Conservation (phyloP, 495 filamentous ascomycete genomes). For the Hyaloscypha finlandica region DNA sequence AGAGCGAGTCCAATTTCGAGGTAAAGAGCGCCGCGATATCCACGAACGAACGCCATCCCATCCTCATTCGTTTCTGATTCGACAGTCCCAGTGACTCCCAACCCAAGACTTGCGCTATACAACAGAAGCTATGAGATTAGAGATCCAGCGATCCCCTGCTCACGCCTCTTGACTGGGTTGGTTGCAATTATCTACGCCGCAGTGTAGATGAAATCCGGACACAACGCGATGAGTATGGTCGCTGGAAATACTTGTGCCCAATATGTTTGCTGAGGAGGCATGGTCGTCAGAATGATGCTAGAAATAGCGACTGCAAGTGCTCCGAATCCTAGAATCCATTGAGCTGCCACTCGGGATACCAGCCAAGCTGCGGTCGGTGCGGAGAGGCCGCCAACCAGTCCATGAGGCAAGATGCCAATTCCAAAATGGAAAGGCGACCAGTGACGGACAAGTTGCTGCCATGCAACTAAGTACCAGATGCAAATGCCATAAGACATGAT, state of each 20-base stretch:
- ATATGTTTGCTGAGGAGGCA: conserved; percentile 51
- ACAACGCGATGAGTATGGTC: conserved; percentile 45
- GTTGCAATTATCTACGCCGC: conserved; percentile 57
- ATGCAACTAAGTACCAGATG: conserved; percentile 51
- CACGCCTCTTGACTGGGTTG: conserved; percentile 47
- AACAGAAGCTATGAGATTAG: conserved; percentile 49
- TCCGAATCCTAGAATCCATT: conserved; percentile 53
- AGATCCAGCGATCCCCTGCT: conserved; percentile 53
- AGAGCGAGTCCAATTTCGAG: conserved; percentile 47
- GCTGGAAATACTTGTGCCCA: conserved; percentile 55
- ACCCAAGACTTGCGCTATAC: conserved; percentile 49
- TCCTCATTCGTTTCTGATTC: conserved; percentile 38
- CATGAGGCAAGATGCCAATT: conserved; percentile 45
- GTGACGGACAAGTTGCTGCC: conserved; percentile 47
- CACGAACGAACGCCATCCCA: conserved; percentile 30
- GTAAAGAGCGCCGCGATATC: conserved; percentile 46
- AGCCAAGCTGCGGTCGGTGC: conserved; percentile 47
- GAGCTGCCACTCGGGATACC: conserved; percentile 48
- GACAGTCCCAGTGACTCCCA: conserved; percentile 54
- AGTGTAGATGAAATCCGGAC: conserved; percentile 53
- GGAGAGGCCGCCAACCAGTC: conserved; percentile 37
- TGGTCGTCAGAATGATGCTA: conserved; percentile 46
- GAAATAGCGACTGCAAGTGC: conserved; percentile 41
- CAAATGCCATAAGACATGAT: conserved; percentile 54
- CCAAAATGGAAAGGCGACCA: conserved; percentile 47